phyloP scores from a whole-genome alignment of 2,329 filamentous ascomycete genomes.

The Fusarium sp. region DNA sequence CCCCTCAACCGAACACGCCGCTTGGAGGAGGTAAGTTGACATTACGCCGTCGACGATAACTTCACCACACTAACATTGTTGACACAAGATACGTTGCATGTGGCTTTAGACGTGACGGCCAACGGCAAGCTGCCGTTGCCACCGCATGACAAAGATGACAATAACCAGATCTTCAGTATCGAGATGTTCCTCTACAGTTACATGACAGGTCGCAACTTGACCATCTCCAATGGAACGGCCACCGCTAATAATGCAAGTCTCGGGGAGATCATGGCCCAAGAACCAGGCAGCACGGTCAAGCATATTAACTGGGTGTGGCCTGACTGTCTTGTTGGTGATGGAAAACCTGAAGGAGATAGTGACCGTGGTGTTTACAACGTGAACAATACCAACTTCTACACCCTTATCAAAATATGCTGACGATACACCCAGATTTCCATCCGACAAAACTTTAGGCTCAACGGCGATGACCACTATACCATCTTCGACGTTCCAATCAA shows the following conservation, averaged over 20 bases:
- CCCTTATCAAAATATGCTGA: not conserved
- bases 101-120: slow-evolving; percentile 73
- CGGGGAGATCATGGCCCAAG: slow-evolving; percentile 68
- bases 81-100: slow-evolving; percentile 62
- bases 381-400: slow-evolving; percentile 43
- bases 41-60: not conserved
- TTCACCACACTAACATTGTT: slow-evolving; percentile 1
- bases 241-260: slow-evolving; percentile 59
- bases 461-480: slow-evolving; percentile 71
- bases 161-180: slow-evolving; percentile 69
- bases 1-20: slow-evolving; percentile 71
- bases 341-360: slow-evolving; percentile 56
- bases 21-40: slow-evolving; percentile 66
- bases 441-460: slow-evolving; percentile 74
- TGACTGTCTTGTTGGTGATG: slow-evolving; percentile 71
- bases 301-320: slow-evolving; percentile 79
- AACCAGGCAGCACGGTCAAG: slow-evolving; percentile 75
- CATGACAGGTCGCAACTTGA: slow-evolving; percentile 71
- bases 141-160: slow-evolving; percentile 61
- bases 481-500: slow-evolving; percentile 76
- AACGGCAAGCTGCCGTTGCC: slow-evolving; percentile 71
- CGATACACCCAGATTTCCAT: slow-evolving; percentile 66
- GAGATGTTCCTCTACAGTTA: slow-evolving; percentile 74
- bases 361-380: slow-evolving; percentile 70
- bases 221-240: slow-evolving; percentile 70